Evolutionary conservation across 331 rosid genomes (phyloP).

Genomic region (Stylosanthes scabra): DNA sequence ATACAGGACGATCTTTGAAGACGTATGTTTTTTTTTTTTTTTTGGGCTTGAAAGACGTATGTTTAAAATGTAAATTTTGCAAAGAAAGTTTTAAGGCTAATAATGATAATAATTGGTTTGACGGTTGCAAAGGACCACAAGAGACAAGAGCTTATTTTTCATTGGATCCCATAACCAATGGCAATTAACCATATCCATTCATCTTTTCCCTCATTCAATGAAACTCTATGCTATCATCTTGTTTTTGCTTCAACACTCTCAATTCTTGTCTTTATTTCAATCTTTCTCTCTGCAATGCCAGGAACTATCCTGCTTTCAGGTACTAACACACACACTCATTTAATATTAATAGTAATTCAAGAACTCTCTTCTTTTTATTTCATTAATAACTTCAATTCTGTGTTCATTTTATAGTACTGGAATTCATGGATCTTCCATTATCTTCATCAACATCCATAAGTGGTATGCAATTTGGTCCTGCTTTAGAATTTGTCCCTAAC

Average conservation of each 20-base stretch:
- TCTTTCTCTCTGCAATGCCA: constrained; percentile 69
- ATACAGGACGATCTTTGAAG: no score
- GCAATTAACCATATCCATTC: constrained; percentile 56
- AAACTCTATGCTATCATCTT: not conserved
- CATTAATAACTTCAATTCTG: not conserved
- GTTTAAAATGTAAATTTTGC: constrained; percentile 30
- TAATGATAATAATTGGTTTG: constrained; percentile 33
- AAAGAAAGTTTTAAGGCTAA: constrained; percentile 42
- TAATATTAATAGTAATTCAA: constrained; percentile 33
- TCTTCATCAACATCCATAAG: constrained; percentile 68
- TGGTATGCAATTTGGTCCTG: constrained; percentile 48
- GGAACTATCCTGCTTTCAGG: constrained; percentile 95
- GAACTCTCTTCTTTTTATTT: constrained; percentile 9
- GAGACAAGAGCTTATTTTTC: constrained; percentile 20
- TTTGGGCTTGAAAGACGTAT: no score
- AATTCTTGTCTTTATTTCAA: constrained; percentile 21
- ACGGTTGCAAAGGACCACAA: constrained; percentile 52
- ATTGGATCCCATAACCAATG: constrained; percentile 28
- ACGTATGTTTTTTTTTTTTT: no score
- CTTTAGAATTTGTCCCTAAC: constrained; percentile 9
- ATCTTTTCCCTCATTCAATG: constrained; percentile 35
- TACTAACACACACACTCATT: constrained; percentile 24
- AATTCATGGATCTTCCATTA: constrained; percentile 68
- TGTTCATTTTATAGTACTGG: constrained; percentile 60
- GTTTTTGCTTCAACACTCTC: constrained; percentile 18